Evolutionary conservation across 139 green algal species (phyloP).

Genomic region (Picochlorum costavermella): DNA sequence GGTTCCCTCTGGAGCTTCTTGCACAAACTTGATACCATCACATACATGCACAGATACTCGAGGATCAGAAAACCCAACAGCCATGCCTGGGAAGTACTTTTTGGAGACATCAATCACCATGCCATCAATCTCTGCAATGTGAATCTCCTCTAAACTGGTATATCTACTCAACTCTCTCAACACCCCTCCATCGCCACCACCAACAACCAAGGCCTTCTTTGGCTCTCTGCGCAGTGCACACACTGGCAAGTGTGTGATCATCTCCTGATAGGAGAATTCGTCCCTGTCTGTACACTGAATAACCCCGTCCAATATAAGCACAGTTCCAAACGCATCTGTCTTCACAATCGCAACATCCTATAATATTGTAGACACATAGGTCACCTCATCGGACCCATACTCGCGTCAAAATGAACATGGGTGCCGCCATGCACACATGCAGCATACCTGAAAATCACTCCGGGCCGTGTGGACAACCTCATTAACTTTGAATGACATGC

Average conservation of each 20-base stretch:
- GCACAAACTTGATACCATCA: conserved; percentile 92
- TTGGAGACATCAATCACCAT: conserved; percentile 82
- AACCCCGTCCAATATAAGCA: conserved; percentile 93
- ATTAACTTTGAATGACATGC: conserved; percentile 79
- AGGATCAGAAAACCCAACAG: conserved; percentile 82
- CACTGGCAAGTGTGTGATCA: conserved; percentile 93
- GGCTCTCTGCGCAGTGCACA: conserved; percentile 49
- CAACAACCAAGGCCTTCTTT: conserved; percentile 85
- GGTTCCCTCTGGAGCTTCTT: conserved; percentile 49
- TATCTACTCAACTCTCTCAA: conserved; percentile 83
- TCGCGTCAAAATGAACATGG: background rate
- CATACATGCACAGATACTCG: conserved; percentile 78
- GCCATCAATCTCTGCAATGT: conserved; percentile 95
- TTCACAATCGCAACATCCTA: conserved; percentile 82
- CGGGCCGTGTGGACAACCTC: conserved; percentile 75
- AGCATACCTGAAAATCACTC: conserved; percentile 85
- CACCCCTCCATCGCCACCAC: conserved; percentile 95
- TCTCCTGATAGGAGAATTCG: conserved; percentile 96
- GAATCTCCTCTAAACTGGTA: conserved; percentile 68
- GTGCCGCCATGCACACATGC: background rate
- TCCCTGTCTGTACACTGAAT: conserved; percentile 95
- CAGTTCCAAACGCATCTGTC: conserved; percentile 74
- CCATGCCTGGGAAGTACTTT: conserved; percentile 82
- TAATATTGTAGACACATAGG: background rate
- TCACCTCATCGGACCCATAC: conserved; percentile 1